phyloP scores from a whole-genome alignment of 164 flowering plant genomes.

The Berberis vulgaris region DNA sequence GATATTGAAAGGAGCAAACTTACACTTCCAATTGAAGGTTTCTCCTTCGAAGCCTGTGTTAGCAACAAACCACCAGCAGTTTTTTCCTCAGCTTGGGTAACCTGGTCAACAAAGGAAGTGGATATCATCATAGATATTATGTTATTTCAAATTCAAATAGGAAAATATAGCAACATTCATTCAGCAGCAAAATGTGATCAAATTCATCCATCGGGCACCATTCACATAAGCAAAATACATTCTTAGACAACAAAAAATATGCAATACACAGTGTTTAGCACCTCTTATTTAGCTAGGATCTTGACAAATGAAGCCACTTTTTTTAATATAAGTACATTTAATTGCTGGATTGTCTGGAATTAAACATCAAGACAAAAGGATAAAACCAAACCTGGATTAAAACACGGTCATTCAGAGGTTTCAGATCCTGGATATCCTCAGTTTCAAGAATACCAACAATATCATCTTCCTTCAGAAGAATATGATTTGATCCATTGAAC shows the following conservation, averaged over 20 bases:
- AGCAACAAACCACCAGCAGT: conserved; percentile 85
- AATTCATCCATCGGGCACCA: no score
- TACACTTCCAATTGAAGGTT: conserved; percentile 83
- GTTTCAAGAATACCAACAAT: conserved; percentile 85
- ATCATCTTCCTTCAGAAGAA: conserved; percentile 88
- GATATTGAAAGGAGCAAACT: conserved; percentile 2
- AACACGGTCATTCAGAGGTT: conserved; percentile 81
- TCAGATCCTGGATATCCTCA: conserved; percentile 78
- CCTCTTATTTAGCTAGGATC: background rate
- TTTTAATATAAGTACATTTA: background rate
- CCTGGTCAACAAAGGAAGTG: conserved; percentile 23
- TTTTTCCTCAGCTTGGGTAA: conserved; percentile 69
- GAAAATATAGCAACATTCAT: no score
- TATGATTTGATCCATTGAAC: conserved; percentile 66
- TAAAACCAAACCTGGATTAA: conserved; percentile 55
- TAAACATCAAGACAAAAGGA: background rate
- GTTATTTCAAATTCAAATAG: no score
- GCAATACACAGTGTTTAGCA: no score
- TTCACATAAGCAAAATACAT: no score
- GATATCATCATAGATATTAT: background rate
- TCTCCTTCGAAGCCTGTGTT: conserved; percentile 72
- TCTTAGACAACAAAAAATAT: no score
- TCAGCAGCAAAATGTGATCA: no score
- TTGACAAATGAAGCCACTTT: background rate
- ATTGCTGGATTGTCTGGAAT: background rate